Conservation (phyloP, 192 early-diverging fungal species). For the Backusella mclennaniae region DNA sequence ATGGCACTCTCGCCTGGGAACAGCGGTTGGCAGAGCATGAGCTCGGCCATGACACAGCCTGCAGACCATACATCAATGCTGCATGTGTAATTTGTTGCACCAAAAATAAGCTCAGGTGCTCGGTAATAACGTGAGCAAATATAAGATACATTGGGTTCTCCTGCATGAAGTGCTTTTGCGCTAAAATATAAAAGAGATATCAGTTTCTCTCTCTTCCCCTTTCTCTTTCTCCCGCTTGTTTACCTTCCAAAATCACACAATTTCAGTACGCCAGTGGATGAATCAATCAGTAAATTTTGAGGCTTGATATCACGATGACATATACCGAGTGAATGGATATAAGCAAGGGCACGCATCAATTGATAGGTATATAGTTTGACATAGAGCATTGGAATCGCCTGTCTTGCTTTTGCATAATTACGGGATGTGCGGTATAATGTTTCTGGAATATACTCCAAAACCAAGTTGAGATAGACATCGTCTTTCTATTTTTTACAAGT, state of each 20-base stretch:
- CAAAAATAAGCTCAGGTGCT: constrained; percentile 95
- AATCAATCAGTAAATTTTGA: constrained; percentile 94
- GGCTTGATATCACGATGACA: constrained; percentile 99
- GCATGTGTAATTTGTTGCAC: constrained; percentile 88
- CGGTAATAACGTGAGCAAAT: constrained; percentile 97
- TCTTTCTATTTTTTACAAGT: constrained; percentile 55
- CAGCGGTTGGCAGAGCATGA: constrained; percentile 88
- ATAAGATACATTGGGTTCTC: constrained; percentile 97
- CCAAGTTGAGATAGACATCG: constrained; percentile 92
- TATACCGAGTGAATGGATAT: constrained; percentile 95
- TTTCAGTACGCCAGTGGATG: constrained; percentile 84
- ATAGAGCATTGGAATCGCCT: constrained; percentile 87
- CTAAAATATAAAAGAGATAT: constrained; percentile 32
- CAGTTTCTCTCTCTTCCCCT: neutral
- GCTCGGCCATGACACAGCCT: constrained; percentile 94
- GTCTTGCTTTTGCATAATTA: constrained; percentile 84
- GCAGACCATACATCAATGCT: constrained; percentile 93
- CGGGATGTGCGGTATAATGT: constrained; percentile 92
- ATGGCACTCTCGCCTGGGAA: constrained; percentile 96
- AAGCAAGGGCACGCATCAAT: constrained; percentile 92
- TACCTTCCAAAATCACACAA: constrained; percentile 93
- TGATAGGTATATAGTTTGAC: constrained; percentile 99
- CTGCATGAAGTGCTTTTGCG: constrained; percentile 90
- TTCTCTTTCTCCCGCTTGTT: neutral
- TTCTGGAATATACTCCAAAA: constrained; percentile 93